Evolutionary conservation across 1,139 yeast species (phyloP).

Genomic region (Casaregolazyma suthepensis): DNA sequence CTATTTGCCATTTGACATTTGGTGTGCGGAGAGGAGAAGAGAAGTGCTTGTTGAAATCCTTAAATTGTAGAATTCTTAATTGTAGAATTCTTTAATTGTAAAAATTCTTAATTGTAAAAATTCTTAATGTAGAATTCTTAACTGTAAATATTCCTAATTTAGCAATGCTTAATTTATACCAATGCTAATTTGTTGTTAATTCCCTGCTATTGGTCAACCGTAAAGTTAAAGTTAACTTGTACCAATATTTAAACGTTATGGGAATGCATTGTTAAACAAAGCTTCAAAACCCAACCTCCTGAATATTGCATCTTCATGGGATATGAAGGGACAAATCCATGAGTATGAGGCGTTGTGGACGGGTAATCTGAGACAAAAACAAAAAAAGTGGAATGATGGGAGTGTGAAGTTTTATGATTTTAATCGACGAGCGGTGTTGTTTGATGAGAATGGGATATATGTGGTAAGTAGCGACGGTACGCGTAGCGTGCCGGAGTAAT

Average conservation of each 20-base stretch:
- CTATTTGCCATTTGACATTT: neutral
- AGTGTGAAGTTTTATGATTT: conserved; percentile 41
- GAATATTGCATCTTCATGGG: neutral
- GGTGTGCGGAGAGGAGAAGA: too few species aligned
- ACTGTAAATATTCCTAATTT: too few species aligned
- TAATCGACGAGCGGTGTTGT: conserved; percentile 44
- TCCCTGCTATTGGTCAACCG: too few species aligned
- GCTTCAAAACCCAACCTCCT: neutral
- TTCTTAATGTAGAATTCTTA: too few species aligned
- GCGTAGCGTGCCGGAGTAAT: neutral
- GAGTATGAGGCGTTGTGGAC: conserved; percentile 43
- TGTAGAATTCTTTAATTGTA: too few species aligned
- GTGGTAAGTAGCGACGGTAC: conserved; percentile 36
- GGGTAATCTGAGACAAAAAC: conserved; percentile 42
- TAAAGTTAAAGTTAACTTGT: too few species aligned
- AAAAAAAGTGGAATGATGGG: conserved; percentile 55
- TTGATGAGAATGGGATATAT: conserved; percentile 36
- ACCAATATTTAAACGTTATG: neutral
- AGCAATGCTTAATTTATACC: too few species aligned
- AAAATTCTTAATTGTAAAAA: too few species aligned
- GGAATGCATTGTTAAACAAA: neutral
- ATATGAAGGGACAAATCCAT: conserved; percentile 21
- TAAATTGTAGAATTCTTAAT: too few species aligned
- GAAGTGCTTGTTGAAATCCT: too few species aligned
- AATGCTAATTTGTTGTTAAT: too few species aligned